These are phyloP conservation scores for Nitzschia sp. DNA, from an alignment of 108 stramenopile genomes.

Conservation along the genomic window DNA sequence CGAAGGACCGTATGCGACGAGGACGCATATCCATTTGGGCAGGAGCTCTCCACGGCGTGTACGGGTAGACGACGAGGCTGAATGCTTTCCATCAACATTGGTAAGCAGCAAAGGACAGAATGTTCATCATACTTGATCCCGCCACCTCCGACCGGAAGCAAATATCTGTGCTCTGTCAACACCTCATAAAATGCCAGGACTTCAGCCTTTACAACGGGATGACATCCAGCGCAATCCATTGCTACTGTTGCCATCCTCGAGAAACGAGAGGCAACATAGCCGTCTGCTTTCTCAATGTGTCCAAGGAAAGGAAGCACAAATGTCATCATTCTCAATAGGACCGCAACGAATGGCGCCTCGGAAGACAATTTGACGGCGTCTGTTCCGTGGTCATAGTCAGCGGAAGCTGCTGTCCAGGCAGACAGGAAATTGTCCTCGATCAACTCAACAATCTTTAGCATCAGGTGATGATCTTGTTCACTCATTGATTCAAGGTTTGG, in stretches of 20 bases:
- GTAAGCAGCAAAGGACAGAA: constrained; percentile 51
- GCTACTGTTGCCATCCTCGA: constrained; percentile 59
- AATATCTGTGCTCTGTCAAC: constrained; percentile 31
- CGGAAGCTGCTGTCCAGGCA: constrained; percentile 66
- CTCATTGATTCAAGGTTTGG: constrained; percentile 13
- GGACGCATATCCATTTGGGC: background rate
- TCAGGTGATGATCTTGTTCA: constrained; percentile 50
- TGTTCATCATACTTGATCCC: constrained; percentile 54
- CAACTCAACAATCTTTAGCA: constrained; percentile 68
- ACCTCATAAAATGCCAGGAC: constrained; percentile 78
- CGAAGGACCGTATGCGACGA: constrained; percentile 29
- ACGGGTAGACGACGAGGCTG: constrained; percentile 18
- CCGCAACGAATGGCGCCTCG: constrained; percentile 61
- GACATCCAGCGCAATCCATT: constrained; percentile 42
- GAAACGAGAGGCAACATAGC: constrained; percentile 58
- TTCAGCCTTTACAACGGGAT: constrained; percentile 67
- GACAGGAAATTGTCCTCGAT: constrained; percentile 74
- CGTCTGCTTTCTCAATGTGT: constrained; percentile 43
- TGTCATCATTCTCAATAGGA: constrained; percentile 78
- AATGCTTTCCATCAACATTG: constrained; percentile 45
- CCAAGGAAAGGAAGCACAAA: constrained; percentile 57
- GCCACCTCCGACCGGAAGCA: constrained; percentile 34
- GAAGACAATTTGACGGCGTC: constrained; percentile 57
- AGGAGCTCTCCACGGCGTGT: constrained; percentile 16
- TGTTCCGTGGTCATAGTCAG: constrained; percentile 58